phyloP scores from a whole-genome alignment of 805 yeast species.

The Myxozyma monticola region DNA sequence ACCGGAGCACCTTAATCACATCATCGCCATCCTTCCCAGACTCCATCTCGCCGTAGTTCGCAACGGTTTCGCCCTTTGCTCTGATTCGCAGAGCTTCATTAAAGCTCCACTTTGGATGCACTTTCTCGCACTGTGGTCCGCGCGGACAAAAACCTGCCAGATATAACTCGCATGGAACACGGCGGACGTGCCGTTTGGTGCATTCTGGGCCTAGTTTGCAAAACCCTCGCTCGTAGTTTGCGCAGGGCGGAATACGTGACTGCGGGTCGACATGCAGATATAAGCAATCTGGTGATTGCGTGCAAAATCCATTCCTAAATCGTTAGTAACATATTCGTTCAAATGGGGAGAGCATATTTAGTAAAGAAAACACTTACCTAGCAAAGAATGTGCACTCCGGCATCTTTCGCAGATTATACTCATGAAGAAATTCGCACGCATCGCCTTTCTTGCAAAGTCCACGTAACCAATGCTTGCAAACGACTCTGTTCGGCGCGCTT shows the following conservation, averaged over 20 bases:
- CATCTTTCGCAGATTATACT: conserved; percentile 89
- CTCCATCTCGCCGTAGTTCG: conserved; percentile 1
- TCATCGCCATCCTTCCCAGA: conserved; percentile 10
- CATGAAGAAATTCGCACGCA: conserved; percentile 94
- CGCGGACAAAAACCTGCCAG: conserved; percentile 91
- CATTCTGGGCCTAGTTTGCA: conserved; percentile 92
- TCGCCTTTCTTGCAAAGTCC: conserved; percentile 97
- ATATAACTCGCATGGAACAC: conserved; percentile 73
- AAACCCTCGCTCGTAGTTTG: conserved; percentile 80
- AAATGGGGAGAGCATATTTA: not conserved
- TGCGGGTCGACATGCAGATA: conserved; percentile 90
- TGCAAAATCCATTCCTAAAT: conserved; percentile 48
- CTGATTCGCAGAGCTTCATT: conserved; percentile 17
- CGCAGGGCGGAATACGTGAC: conserved; percentile 84
- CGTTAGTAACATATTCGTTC: conserved; percentile 14
- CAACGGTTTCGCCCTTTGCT: conserved; percentile 9
- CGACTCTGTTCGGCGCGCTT: conserved; percentile 70
- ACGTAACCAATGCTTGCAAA: conserved; percentile 97
- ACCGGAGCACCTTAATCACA: conserved; percentile 22
- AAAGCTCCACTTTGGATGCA: conserved; percentile 72
- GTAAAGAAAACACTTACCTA: conserved; percentile 48
- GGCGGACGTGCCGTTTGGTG: conserved; percentile 73
- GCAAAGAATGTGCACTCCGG: conserved; percentile 92
- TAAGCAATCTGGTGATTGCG: conserved; percentile 91
- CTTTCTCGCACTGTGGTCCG: conserved; percentile 71